Evolutionary conservation across 208 protist genomes (phyloP), one percentile per base, ranked within the genome.

Genomic region (Leishmania tropica): DNA sequence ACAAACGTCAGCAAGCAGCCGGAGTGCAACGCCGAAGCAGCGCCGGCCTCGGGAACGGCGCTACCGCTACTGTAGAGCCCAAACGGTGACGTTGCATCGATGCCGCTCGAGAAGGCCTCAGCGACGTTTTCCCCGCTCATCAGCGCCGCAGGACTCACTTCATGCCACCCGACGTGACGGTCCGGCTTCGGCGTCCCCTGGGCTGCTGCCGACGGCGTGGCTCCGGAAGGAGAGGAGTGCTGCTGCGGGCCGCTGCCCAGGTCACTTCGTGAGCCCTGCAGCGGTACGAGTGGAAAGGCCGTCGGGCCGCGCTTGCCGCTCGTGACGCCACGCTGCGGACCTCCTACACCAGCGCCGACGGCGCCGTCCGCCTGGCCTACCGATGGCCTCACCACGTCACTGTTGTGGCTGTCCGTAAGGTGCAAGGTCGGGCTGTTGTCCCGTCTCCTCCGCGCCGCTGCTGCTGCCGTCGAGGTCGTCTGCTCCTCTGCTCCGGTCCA

Each of bases 141-240:
- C 53, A 24, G 11, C 75, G 24, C 48, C 10, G 42, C 58, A 58
- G 40, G 62, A 45, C 31, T 51, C 1, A 51, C 72, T 67, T 86
- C 83, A 62, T 72, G 56, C 83, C 83, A 86, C 37, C 78, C 83
- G 1, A 86, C 83, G 60, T 83, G 83, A n/a, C 83, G 83, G 31
- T 28, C 53, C 21, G 37, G 13, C 58, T 42, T 82, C n/a, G 13
- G 62, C n/a, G 35, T 21, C 24, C 47, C 83, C 53, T 79, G 51
- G 31, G 19, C 31, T 47, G 7, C 51, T 42, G 70, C 70, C 28
- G 28, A 47, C n/a, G 45, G 24, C 42, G 70, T 51, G 71, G 37
- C 58, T 53, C 56, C 35, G 51, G 35, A 42, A 45, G 3, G 35
- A 15, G 28, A 54, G 37, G 24, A 45, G 19, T 19, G n/a, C 48